Base-by-base conservation (phyloP, 257 asterid genomes). In the Verbena officinalis region DNA sequence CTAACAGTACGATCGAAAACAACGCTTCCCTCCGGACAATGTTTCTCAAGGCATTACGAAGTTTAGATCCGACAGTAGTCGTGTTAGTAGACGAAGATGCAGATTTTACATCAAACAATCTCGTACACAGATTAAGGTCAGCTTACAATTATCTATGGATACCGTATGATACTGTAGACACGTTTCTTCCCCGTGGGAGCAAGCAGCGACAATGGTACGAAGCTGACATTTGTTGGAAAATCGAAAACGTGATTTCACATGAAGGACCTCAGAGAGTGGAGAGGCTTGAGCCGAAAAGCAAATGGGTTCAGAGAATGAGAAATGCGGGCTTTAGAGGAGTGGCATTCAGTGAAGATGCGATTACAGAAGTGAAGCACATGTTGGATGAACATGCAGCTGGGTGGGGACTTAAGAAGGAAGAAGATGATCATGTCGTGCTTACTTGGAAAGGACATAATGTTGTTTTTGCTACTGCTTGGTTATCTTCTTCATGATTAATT, bases 371-470 rank as follows among this genome's bases (percentile, higher is more conserved):
- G 82, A 90, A 84, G 81, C 77, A 36, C 49, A 90, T 93, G 97
- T 67, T 93, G 49, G 97, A 87, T 51, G 95, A 90, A 44, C 97
- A 93, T 68, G 96, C 99, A 12, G 97, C 96, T 0, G 99, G 97
- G 0, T 93, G 99, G 99, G 99, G 99, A 22, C 56, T 90, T 12
- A 93, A 90, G 86, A 93, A 72, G 79, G 96, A 90, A 58, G 96
- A 93, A 0, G 86, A 85, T 1, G 86, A 87, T 77, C 54, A 87
- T 77, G 51, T 87, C 4, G 90, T 90, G 53, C 95, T 93, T 11
- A 93, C 99, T 10, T 93, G 99, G 99, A 93, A 93, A 78, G 99
- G 99, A 0, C 97, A 93, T 43, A 90, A 84, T 65, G 97, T 83
- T 4, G 95, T 93, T 15, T 93, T 93, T 76, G 99, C 96, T 21